These are phyloP conservation scores for Clavariopsis aquatica DNA, from an alignment of 495 filamentous ascomycete genomes.

Conservation along the genomic window DNA sequence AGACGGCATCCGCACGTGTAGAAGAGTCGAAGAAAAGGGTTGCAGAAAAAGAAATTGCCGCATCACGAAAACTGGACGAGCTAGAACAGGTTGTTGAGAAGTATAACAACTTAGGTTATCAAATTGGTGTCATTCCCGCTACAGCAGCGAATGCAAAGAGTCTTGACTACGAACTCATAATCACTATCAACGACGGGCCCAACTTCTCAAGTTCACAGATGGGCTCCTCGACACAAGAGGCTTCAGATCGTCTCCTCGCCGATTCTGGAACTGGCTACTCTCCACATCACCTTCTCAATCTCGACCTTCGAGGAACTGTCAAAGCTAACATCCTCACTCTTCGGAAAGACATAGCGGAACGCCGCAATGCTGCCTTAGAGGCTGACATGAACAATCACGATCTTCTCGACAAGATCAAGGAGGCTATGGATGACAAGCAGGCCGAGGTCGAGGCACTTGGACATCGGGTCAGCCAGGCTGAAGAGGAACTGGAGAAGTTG, in stretches of 20 bases:
- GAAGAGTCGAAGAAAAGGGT: slow-evolving; percentile 81
- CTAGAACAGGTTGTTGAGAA: slow-evolving; percentile 80
- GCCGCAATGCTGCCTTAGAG: slow-evolving; percentile 77
- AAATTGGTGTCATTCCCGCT: slow-evolving; percentile 83
- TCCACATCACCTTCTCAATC: slow-evolving; percentile 79
- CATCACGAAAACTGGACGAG: slow-evolving; percentile 80
- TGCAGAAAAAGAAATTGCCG: slow-evolving; percentile 79
- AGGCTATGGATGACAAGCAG: slow-evolving; percentile 90
- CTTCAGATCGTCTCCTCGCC: slow-evolving; percentile 67
- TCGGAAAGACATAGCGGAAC: slow-evolving; percentile 83
- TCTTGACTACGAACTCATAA: slow-evolving; percentile 75
- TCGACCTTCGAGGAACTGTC: slow-evolving; percentile 79
- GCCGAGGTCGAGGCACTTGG: slow-evolving; percentile 90
- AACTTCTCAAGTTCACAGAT: slow-evolving; percentile 77
- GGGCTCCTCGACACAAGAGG: slow-evolving; percentile 55
- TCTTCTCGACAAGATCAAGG: slow-evolving; percentile 85
- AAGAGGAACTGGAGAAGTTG: slow-evolving; percentile 91
- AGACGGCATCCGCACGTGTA: slow-evolving; percentile 68
- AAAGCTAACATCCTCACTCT: slow-evolving; percentile 75
- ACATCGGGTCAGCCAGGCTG: slow-evolving; percentile 77
- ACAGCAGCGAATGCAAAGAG: slow-evolving; percentile 84
- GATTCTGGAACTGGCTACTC: slow-evolving; percentile 85
- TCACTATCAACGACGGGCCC: slow-evolving; percentile 66
- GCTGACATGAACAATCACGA: slow-evolving; percentile 89
- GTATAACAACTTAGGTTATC: slow-evolving; percentile 92